A percentile compares a stretch with the other conserved stretches of the same genome.
Evolutionary conservation across 106 monocot genomes (phyloP).

Genomic region (Dioscorea zingiberensis): DNA sequence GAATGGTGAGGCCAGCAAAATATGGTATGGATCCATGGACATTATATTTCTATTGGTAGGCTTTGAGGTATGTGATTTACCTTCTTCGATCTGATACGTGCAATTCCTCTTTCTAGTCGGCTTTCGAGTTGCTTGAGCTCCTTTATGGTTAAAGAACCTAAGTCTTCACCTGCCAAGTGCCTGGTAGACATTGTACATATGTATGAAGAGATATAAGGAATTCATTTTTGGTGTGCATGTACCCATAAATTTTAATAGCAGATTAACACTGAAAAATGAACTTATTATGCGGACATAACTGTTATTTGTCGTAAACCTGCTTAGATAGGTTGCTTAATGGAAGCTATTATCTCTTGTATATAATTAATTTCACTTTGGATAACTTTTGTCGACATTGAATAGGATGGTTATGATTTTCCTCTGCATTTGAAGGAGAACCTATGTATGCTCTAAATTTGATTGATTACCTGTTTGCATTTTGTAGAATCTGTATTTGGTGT

Average conservation of each 20-base stretch:
- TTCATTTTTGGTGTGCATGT: too few species aligned
- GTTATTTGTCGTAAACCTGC: too few species aligned
- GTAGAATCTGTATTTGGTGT: constrained; percentile 60
- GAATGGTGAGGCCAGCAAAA: too few species aligned
- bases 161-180: constrained; percentile 47
- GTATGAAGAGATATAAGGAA: neutral
- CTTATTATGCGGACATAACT: neutral
- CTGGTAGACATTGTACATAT: constrained; percentile 14
- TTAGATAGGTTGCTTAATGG: neutral
- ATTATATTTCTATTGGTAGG: neutral
- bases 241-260: too few species aligned
- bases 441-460: too few species aligned
- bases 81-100: constrained; percentile 82
- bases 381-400: too few species aligned
- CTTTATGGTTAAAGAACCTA: constrained; percentile 46
- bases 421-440: too few species aligned
- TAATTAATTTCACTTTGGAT: too few species aligned
- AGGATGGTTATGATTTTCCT: too few species aligned
- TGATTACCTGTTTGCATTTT: constrained; percentile 72
- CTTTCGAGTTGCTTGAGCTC: constrained; percentile 85
- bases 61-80: constrained; percentile 21
- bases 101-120: constrained; percentile 74
- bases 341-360: too few species aligned
- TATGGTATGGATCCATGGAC: too few species aligned
- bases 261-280: too few species aligned